Percentiles rank a stretch among this genome's conserved stretches.
phyloP scores from a whole-genome alignment of 1,139 yeast species.

The Saccharomyces hybrid region DNA sequence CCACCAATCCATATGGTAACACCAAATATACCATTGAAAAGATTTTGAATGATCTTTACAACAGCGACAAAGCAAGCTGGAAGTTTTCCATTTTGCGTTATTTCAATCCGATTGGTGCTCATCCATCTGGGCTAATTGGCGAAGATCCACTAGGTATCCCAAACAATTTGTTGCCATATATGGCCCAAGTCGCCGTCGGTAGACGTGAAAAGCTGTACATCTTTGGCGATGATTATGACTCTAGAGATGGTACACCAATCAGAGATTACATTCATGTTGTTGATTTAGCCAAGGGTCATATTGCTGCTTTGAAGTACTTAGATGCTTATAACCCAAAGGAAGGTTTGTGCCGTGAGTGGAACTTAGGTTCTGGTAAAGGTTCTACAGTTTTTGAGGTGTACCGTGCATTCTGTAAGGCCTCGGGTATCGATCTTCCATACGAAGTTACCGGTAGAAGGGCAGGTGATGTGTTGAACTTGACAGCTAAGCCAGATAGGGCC shows the following conservation, averaged over 20 bases:
- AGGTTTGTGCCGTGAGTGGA: conserved; percentile 71
- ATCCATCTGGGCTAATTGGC: conserved; percentile 71
- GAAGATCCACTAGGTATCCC: conserved; percentile 78
- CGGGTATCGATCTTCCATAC: conserved; percentile 60
- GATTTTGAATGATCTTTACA: conserved; percentile 50
- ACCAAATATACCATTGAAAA: conserved; percentile 64
- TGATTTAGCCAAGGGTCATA: conserved; percentile 75
- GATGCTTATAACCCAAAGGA: conserved; percentile 33
- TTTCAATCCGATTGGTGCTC: conserved; percentile 82
- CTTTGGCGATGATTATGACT: conserved; percentile 61
- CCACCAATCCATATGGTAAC: conserved; percentile 71
- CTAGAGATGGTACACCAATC: conserved; percentile 75
- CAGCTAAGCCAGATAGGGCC: conserved; percentile 67
- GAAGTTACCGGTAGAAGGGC: conserved; percentile 59
- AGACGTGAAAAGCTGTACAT: conserved; percentile 57
- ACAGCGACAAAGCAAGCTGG: conserved; percentile 43
- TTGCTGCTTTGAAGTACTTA: conserved; percentile 61
- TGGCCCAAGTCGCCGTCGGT: conserved; percentile 74
- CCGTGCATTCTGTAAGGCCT: conserved; percentile 58
- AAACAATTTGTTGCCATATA: conserved; percentile 64
- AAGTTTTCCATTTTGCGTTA: conserved; percentile 63
- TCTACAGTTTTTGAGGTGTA: conserved; percentile 70
- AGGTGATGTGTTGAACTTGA: conserved; percentile 73
- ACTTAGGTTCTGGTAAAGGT: conserved; percentile 75
- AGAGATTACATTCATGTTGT: conserved; percentile 78